A percentile compares a stretch with the other conserved stretches of the same genome.
phyloP scores from a whole-genome alignment of 805 yeast species.

The Lachancea thermotolerans region DNA sequence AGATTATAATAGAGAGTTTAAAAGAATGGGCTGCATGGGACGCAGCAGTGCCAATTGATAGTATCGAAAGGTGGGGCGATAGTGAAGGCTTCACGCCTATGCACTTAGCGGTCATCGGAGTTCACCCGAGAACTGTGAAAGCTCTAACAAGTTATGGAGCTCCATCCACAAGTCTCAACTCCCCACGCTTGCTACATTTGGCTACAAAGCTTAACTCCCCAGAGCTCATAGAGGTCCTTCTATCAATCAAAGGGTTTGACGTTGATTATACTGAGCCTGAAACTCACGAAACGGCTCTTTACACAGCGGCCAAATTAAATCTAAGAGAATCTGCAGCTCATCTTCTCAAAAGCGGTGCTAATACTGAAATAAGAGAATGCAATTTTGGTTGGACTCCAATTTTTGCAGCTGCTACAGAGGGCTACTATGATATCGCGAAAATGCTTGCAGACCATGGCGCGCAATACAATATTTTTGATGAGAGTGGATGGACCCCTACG shows the following conservation, averaged over 20 bases:
- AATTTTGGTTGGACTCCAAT: slow-evolving; percentile 94
- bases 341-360: slow-evolving; percentile 55
- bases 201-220: slow-evolving; percentile 56
- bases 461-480: slow-evolving; percentile 52
- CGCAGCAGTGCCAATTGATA: slow-evolving; percentile 47
- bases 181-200: slow-evolving; percentile 53
- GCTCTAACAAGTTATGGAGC: slow-evolving; percentile 46
- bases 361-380: slow-evolving; percentile 66
- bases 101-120: slow-evolving; percentile 75
- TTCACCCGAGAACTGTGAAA: slow-evolving; percentile 69
- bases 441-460: slow-evolving; percentile 50
- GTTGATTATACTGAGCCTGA: slow-evolving; percentile 56
- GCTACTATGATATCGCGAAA: slow-evolving; percentile 51
- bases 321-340: slow-evolving; percentile 43
- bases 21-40: slow-evolving; percentile 55
- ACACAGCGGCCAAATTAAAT: slow-evolving; percentile 66
- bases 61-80: slow-evolving; percentile 52
- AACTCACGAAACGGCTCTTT: slow-evolving; percentile 74
- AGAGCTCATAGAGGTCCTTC: slow-evolving; percentile 46
- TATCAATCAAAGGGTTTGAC: slow-evolving; percentile 51
- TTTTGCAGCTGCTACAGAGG: slow-evolving; percentile 85
- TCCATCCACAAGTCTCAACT: slow-evolving; percentile 34
- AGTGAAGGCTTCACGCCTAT: slow-evolving; percentile 75
- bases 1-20: slow-evolving; percentile 49
- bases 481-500: slow-evolving; percentile 95